Evolutionary conservation across 495 filamentous ascomycete species (phyloP), one percentile per base, ranked within the genome.

Genomic region (Penicillium antarcticum): DNA sequence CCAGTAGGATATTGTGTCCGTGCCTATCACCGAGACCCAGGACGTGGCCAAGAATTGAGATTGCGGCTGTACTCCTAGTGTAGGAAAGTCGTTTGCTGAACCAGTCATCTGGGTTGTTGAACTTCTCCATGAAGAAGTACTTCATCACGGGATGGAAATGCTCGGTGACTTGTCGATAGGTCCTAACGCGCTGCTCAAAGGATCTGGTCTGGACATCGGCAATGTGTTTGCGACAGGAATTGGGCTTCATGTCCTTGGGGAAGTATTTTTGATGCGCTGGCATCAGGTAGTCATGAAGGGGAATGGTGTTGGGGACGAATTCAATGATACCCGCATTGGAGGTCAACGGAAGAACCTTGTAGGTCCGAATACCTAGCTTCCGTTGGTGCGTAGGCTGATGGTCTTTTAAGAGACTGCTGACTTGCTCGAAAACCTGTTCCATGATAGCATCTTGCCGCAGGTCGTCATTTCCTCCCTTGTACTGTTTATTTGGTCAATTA

Each of bases 371-470:
- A 3, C 84, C 84, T 17, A 99, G 77, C 55, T 92, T 88, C 2
- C 94, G 87, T 58, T 95, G 91, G 9, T 88, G 84, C 6, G 95
- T 96, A 10, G 87, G 82, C 42, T 87, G 82, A 58, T 96, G 87
- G 19, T 87, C 85, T 68, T 87, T 87, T 19, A 99, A 77, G 5
- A 97, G 84, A 47, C 87, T 86, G 60, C 87, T 95, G 24, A 97
- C 94, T 79, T 96, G 89, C 42, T 89, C 89, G 70, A 97, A 99
- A 26, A 99, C 94, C 71, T 99, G 94, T 66, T 97, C 95, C 95
- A 99, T 99, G 72, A 99, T 99, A 14, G 94, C 90, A 62, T 99
- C 94, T 72, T 99, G 94, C n/a, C 94, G 87, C 11, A 99, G 79
- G 61, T 98, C 94, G 66, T 97, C 92, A 55, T 89, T 91, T 23